Base-by-base conservation (phyloP, 306 rosid genomes). In the Vigna unguiculata region DNA sequence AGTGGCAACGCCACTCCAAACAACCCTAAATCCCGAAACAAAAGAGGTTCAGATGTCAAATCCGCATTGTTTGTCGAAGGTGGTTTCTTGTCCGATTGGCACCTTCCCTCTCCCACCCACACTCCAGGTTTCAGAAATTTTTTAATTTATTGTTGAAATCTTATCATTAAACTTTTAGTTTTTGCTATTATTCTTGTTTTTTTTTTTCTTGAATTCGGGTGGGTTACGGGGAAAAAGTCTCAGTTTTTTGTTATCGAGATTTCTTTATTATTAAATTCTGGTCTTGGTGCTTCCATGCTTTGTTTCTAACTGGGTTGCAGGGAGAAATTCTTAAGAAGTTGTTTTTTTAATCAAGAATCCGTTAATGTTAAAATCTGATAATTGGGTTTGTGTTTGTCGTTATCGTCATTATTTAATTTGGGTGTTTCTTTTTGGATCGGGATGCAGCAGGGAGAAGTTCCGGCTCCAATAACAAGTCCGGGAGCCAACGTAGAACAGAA, bases 51-150 rank as follows among this genome's bases (percentile, higher is more conserved):
- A 20, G 32, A 77, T 11, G 49, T 14, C 20, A 80, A 82, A 79
- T 66, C 61, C 4, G 80, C 64, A 77, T 67, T 83, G 68, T 90
- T 95, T 25, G 75, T 95, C 4, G 93, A 92, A 28, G 99, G 97
- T 0, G 96, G 99, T 28, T 71, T 89, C 59, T 78, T 95, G 55
- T 86, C 93, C 15, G 96, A 92, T 87, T 92, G 93, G 97, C 62
- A 55, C 49, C 70, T 69, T 20, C 70, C 78, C 5, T 30, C 80
- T 17, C 69, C 89, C 2, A 43, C 24, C 17, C 67, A 77, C 21
- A 72, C 74, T 48, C 84, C 84, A 89, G 99, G 99, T 40, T 2
- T 40, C 45, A 40, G 43, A 40, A 9, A 2, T 0, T 9, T 9
- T 40, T 40, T 40, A 40, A 9, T 40, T 40, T 9, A 0, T 40